Base-by-base conservation (phyloP, 2,329 filamentous ascomycete genomes). In the Calycina marina region DNA sequence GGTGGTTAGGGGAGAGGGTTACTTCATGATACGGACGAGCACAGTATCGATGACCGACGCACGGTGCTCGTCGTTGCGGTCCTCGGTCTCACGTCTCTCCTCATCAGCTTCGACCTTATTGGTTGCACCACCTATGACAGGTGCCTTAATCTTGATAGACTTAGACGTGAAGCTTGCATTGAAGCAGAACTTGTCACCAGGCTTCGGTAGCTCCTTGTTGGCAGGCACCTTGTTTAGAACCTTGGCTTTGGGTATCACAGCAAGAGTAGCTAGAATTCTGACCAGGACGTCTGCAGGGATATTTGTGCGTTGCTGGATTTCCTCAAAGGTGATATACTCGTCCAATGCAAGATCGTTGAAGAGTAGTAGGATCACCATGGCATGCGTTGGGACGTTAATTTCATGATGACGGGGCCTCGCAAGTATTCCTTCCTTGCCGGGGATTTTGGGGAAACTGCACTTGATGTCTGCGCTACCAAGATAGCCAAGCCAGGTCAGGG, bases 371-470 rank as follows among this genome's bases (percentile, higher is more conserved):
- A 96, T 75, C 13, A 94, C 61, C 82, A 96, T 93, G 46, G 77
- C 84, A 52, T 90, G 90, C 0, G 90, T 96, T 2, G 85, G 79
- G 13, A 93, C 85, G 39, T 85, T 93, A 34, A 98, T 63, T 47
- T 98, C 90, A 50, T 96, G 88, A 20, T 77, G 75, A 18, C 79
- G 67, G 41, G 80, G 76, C 36, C 67, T 72, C 36, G 67, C 64
- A 14, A 77, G 52, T 0, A 60, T 63, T 2, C 75, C 71, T 9
- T 74, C 69, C 47, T 85, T 85, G 18, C 79, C 77, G 24, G 72
- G 67, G 1, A 81, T 63, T 48, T 72, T 69, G 18, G 78, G 76
- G 57, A 98, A 77, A 24, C 73, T 62, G 40, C 83, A 90, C 36
- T 78, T 77, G 45, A 98, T 67, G 50, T 96, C 90, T 2, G 86